phyloP scores from a whole-genome alignment of 2,329 filamentous ascomycete genomes.

The Claviceps humidiphila region DNA sequence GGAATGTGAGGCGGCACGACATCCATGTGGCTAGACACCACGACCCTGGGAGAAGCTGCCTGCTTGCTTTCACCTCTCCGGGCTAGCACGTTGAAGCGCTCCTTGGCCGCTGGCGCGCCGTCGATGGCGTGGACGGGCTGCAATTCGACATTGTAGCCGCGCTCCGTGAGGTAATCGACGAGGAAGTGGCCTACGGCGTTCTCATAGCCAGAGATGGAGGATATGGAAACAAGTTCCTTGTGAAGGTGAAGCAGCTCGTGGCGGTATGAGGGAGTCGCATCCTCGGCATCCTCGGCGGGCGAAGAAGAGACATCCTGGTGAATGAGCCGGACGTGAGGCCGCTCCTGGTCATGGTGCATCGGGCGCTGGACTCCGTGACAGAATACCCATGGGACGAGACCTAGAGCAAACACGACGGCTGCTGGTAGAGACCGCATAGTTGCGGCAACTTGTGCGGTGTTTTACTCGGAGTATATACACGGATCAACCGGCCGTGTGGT shows the following conservation, averaged over 20 bases:
- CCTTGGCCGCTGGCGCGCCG: conserved; percentile 15
- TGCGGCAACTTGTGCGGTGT: not conserved
- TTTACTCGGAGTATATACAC: not conserved
- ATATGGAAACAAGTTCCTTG: conserved; percentile 57
- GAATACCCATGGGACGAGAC: conserved; percentile 5
- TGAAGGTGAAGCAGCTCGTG: conserved; percentile 56
- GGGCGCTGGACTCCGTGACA: conserved; percentile 6
- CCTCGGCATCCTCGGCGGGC: not conserved
- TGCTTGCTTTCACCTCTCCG: conserved; percentile 34
- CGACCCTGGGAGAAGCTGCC: conserved; percentile 39
- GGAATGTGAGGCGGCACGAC: conserved; percentile 60
- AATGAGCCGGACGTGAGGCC: not conserved
- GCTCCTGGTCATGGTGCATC: not conserved
- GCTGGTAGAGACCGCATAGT: conserved; percentile 1
- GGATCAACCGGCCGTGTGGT: not conserved
- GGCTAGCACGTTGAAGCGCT: conserved; percentile 62
- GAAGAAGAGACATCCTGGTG: not conserved
- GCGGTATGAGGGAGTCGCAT: conserved; percentile 24
- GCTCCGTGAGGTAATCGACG: conserved; percentile 44
- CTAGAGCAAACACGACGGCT: conserved; percentile 3
- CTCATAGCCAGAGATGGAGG: conserved; percentile 61
- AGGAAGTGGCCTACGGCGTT: conserved; percentile 55
- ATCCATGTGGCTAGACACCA: conserved; percentile 77
- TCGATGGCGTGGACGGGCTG: conserved; percentile 25
- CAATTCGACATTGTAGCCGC: conserved; percentile 29